Base-by-base conservation (phyloP, 140 eudicot genomes). In the Anethum foeniculum region DNA sequence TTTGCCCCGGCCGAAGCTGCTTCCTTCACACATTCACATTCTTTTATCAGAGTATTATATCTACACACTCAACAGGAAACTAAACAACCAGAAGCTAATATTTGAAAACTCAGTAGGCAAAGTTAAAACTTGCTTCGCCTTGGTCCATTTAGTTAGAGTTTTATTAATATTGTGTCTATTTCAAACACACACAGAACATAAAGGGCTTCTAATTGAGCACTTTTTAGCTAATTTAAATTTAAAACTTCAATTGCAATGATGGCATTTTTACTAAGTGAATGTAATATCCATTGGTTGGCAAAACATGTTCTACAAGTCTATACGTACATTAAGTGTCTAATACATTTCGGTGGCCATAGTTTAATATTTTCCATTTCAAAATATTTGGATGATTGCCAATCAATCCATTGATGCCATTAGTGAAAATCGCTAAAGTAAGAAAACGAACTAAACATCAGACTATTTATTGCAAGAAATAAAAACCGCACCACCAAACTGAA, bases 1-100 rank as follows among this genome's bases (percentile, higher is more conserved):
- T 92, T 89, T 75, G 92, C 99, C 54, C 99, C 99, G 67, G 93
- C 97, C 71, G 92, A 81, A 49, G 92, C 96, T 64, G 99, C 99
- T 89, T 94, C 99, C 96, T 92, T 51, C 39, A 68, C 71, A 79
- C 73, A 78, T 71, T 18, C 77, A 81, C 18, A 23, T 27, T 1
- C 67, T 60, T 44, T 38, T 44, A 86, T 60, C 27, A 44, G 34
- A 44, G n/a, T 43, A 68, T 30, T 49, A 67, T 36, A 75, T 48
- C 5, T 18, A 15, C 36, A 75, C 18, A 3, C 28, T 5, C 30
- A 46, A 41, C 52, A 73, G 19, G 49, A 15, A 71, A 2, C 49
- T 47, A 48, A 27, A 3, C 27, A 48, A 49, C 62, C 19, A 51
- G 43, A 76, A 76, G 65, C 28, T 14, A 48, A 73, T 16, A 8